A percentile compares a stretch with the other conserved stretches of the same genome.
Conservation (phyloP, 2,329 filamentous ascomycete genomes). For the Colletotrichum tropicicola region DNA sequence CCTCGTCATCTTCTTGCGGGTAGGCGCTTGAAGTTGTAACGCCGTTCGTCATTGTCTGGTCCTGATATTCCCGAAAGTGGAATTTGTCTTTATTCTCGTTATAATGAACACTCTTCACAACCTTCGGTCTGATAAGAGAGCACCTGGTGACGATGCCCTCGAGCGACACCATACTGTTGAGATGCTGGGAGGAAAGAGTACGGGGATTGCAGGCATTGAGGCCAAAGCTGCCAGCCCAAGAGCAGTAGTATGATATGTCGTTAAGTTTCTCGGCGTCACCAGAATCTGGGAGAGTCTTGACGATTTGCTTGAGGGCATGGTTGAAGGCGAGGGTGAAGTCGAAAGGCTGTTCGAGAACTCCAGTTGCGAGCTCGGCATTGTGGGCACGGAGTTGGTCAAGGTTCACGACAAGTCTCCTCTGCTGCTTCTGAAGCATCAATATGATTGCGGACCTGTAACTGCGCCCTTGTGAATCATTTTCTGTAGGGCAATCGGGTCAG, state of each 20-base stretch:
- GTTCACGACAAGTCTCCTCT: slow-evolving; percentile 74
- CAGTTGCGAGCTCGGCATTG: slow-evolving; percentile 80
- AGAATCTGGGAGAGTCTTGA: slow-evolving; percentile 80
- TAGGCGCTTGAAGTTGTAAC: slow-evolving; percentile 92
- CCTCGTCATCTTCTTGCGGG: slow-evolving; percentile 91
- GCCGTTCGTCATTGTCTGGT: slow-evolving; percentile 97
- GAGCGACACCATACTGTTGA: slow-evolving; percentile 97
- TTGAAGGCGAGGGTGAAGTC: slow-evolving; percentile 91
- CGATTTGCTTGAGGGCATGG: slow-evolving; percentile 86
- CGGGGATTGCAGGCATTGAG: slow-evolving; percentile 94
- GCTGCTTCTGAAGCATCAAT: slow-evolving; percentile 74
- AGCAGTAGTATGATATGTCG: slow-evolving; percentile 92
- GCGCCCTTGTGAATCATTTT: slow-evolving; percentile 62
- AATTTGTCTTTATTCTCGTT: slow-evolving; percentile 89
- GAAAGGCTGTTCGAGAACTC: slow-evolving; percentile 85
- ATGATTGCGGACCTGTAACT: slow-evolving; percentile 94
- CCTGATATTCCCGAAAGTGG: slow-evolving; percentile 87
- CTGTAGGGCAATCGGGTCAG: slow-evolving; percentile 2
- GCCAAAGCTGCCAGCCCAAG: slow-evolving; percentile 96
- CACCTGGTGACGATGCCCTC: slow-evolving; percentile 98
- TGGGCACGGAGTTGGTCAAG: slow-evolving; percentile 93
- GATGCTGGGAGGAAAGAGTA: slow-evolving; percentile 85
- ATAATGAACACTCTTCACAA: slow-evolving; percentile 98
- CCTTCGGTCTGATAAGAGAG: slow-evolving; percentile 93
- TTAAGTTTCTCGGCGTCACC: slow-evolving; percentile 79